Percentiles rank a stretch among this genome's conserved stretches.
Evolutionary conservation across 495 filamentous ascomycete species (phyloP).

Genomic region (Filosporella fistucella): DNA sequence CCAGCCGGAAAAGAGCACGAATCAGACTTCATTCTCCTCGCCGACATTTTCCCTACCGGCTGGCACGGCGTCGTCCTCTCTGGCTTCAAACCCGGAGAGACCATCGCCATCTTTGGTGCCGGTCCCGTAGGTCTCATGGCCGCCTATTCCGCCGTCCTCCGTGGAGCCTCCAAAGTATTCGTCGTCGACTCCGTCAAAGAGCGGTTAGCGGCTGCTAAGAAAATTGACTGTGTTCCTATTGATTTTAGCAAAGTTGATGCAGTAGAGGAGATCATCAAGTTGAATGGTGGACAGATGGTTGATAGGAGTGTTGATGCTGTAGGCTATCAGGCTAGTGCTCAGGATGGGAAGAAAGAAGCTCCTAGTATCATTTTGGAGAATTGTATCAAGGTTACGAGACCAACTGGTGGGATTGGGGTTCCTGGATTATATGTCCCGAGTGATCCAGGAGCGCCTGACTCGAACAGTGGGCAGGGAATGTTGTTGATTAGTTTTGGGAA

Average conservation of each 20-base stretch:
- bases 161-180: slow-evolving; percentile 48
- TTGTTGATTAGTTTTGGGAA: slow-evolving; percentile 56
- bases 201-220: slow-evolving; percentile 43
- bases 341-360: slow-evolving; percentile 35
- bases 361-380: slow-evolving; percentile 40
- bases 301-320: slow-evolving; percentile 50
- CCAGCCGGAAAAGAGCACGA: slow-evolving; percentile 40
- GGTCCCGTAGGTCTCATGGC: slow-evolving; percentile 54
- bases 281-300: slow-evolving; percentile 42
- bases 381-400: slow-evolving; percentile 41
- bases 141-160: slow-evolving; percentile 47
- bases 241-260: slow-evolving; percentile 22
- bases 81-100: slow-evolving; percentile 50
- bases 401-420: slow-evolving; percentile 44
- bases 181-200: slow-evolving; percentile 52
- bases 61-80: slow-evolving; percentile 54
- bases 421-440: slow-evolving; percentile 24
- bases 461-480: slow-evolving; percentile 43
- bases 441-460: slow-evolving; percentile 36
- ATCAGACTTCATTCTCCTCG: slow-evolving; percentile 41
- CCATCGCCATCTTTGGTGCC: slow-evolving; percentile 44
- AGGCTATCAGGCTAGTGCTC: slow-evolving; percentile 47
- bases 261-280: slow-evolving; percentile 32
- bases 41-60: slow-evolving; percentile 58
- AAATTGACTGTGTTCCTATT: slow-evolving; percentile 35